Evolutionary conservation across 345 rosid genomes (phyloP).

Genomic region (Atalantia buxifolia): DNA sequence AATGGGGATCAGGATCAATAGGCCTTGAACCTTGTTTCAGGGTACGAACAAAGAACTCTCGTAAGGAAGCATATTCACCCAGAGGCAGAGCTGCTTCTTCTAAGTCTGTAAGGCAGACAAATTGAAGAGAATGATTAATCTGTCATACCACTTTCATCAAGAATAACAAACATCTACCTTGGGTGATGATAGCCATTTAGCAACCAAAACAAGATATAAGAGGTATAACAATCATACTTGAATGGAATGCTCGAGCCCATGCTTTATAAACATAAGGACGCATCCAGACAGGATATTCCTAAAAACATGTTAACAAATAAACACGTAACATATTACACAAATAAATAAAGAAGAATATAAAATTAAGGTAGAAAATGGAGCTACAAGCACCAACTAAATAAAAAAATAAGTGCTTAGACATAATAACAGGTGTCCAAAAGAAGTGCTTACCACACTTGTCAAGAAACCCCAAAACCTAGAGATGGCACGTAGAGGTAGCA

Average conservation of each 20-base stretch:
- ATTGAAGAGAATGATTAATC: neutral
- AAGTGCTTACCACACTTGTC: conserved; percentile 54
- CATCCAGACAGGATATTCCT: conserved; percentile 87
- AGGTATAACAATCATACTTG: conserved; percentile 51
- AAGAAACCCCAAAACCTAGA: conserved; percentile 88
- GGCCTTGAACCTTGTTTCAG: conserved; percentile 92
- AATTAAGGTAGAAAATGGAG: neutral
- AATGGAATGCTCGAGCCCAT: conserved; percentile 94
- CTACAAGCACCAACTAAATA: neutral
- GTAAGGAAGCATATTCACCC: conserved; percentile 71
- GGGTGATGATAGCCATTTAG: neutral
- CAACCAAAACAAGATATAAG: neutral
- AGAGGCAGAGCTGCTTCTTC: conserved; percentile 89
- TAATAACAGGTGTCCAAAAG: neutral
- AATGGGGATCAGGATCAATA: conserved; percentile 68
- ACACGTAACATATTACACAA: neutral
- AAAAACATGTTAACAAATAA: conserved; percentile 24
- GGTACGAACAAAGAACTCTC: conserved; percentile 83
- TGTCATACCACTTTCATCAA: neutral
- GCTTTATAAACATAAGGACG: conserved; percentile 80
- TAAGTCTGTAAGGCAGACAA: conserved; percentile 53
- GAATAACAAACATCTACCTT: neutral
- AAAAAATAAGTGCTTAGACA: neutral
- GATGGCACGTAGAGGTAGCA: conserved; percentile 81
- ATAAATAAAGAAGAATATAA: neutral